Evolutionary conservation across 1,284 basidiomycete genomes (phyloP).

Genomic region (Trametes hirsuta): DNA sequence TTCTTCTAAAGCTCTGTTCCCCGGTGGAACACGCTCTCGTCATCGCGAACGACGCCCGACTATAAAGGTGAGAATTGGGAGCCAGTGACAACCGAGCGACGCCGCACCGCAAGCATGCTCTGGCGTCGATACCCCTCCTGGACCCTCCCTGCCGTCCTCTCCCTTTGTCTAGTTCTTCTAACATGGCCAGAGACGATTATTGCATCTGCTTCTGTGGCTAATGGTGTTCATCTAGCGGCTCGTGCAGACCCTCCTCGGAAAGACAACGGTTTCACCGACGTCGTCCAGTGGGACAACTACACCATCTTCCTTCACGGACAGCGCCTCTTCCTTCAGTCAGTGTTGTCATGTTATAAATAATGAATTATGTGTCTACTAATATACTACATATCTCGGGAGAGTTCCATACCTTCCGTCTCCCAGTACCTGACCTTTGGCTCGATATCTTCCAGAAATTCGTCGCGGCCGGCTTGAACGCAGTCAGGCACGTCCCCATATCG

Average conservation of each 20-base stretch:
- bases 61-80: constrained; percentile 4
- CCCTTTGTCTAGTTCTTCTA: constrained; percentile 17
- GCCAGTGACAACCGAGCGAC: neutral
- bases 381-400: constrained; percentile 58
- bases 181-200: constrained; percentile 19
- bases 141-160: constrained; percentile 19
- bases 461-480: constrained; percentile 77
- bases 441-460: constrained; percentile 84
- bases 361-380: neutral
- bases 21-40: neutral
- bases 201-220: neutral
- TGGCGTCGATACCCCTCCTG: constrained; percentile 21
- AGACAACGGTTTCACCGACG: constrained; percentile 32
- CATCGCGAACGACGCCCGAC: neutral
- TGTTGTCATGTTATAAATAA: neutral
- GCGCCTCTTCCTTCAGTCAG: constrained; percentile 52
- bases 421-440: constrained; percentile 79
- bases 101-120: constrained; percentile 16
- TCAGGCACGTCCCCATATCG: constrained; percentile 35
- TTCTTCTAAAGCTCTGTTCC: neutral
- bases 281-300: constrained; percentile 39
- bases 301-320: constrained; percentile 35
- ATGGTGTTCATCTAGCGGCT: neutral
- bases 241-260: constrained; percentile 30
- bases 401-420: constrained; percentile 83